These are phyloP conservation scores for Haberlea rhodopensis DNA, from an alignment of 257 asterid species.

Conservation along the genomic window DNA sequence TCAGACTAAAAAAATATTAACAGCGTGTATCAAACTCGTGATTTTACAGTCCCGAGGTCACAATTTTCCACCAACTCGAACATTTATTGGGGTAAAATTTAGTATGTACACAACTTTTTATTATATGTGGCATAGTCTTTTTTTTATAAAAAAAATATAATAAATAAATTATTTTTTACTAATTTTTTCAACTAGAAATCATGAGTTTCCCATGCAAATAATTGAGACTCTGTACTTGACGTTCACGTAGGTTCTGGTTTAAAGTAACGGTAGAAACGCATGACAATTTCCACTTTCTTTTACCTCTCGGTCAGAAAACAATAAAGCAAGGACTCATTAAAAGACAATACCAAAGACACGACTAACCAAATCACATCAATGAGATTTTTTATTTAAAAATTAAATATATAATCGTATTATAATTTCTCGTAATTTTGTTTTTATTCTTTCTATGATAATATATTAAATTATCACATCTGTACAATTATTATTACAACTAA, in stretches of 20 bases:
- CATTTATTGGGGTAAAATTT: too few species aligned
- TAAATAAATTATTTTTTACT: too few species aligned
- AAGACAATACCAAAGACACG: background rate
- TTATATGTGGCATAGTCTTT: background rate
- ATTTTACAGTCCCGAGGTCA: too few species aligned
- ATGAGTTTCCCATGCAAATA: conserved; percentile 22
- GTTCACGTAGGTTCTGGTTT: conserved; percentile 19
- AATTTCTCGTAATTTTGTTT: too few species aligned
- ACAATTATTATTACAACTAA: too few species aligned
- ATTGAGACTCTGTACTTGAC: conserved; percentile 25
- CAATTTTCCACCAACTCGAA: too few species aligned
- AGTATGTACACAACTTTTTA: background rate
- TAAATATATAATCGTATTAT: too few species aligned
- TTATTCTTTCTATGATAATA: too few species aligned
- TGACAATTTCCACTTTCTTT: conserved; percentile 20
- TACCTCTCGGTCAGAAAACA: background rate
- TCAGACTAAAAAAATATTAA: too few species aligned
- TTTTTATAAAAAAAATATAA: background rate
- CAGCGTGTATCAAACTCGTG: too few species aligned
- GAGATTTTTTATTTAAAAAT: too few species aligned
- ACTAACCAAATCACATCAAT: background rate
- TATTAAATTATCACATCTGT: too few species aligned
- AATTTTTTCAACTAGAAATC: conserved; percentile 13
- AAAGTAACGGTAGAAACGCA: conserved; percentile 16
- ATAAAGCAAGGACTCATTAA: background rate